Conservation (phyloP, 106 monocot genomes). For the Cymbidium sinense region DNA sequence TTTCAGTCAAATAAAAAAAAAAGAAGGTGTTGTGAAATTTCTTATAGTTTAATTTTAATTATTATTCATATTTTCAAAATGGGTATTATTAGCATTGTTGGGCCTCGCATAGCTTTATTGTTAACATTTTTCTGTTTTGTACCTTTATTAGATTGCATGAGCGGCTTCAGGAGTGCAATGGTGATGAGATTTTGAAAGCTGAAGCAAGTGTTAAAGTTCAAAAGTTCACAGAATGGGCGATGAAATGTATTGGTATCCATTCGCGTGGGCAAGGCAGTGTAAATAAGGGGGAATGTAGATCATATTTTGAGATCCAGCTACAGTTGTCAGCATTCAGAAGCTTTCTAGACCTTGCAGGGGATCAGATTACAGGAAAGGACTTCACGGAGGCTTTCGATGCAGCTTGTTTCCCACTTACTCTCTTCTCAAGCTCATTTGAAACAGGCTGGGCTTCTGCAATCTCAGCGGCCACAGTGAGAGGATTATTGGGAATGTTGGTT, state of each 20-base stretch:
- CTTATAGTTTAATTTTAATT: background rate
- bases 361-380: constrained; percentile 48
- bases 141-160: constrained; percentile 44
- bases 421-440: constrained; percentile 59
- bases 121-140: background rate
- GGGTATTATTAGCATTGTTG: background rate
- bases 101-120: background rate
- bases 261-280: constrained; percentile 29
- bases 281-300: constrained; percentile 4
- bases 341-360: constrained; percentile 61
- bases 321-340: constrained; percentile 59
- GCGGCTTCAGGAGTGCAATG: constrained; percentile 56
- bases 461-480: constrained; percentile 44
- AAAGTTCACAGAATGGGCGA: constrained; percentile 70
- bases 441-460: constrained; percentile 61
- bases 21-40: background rate
- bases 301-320: constrained; percentile 45
- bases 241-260: constrained; percentile 59
- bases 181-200: constrained; percentile 54
- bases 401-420: constrained; percentile 70
- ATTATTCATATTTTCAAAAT: background rate
- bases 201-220: constrained; percentile 55
- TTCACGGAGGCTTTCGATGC: constrained; percentile 75
- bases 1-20: background rate
- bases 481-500: constrained; percentile 57